Conservation (phyloP, 2,329 filamentous ascomycete species). For the Penicillium sp. region DNA sequence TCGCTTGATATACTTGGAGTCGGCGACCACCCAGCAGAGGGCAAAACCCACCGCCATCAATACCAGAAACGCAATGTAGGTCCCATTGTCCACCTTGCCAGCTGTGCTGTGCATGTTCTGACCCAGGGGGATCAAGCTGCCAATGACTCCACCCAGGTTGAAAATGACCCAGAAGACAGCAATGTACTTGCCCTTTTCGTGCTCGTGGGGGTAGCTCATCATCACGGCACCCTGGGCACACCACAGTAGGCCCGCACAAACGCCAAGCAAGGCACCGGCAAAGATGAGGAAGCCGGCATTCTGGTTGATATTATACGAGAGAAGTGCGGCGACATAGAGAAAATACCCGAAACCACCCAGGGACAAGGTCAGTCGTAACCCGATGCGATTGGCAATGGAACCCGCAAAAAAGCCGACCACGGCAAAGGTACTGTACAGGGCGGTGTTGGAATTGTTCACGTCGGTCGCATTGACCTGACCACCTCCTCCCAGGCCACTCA, state of each 20-base stretch:
- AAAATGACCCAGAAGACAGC: slow-evolving; percentile 95
- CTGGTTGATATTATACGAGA: slow-evolving; percentile 52
- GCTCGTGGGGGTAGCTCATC: slow-evolving; percentile 82
- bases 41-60: slow-evolving; percentile 72
- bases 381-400: slow-evolving; percentile 47
- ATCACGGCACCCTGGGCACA: slow-evolving; percentile 54
- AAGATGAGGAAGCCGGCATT: slow-evolving; percentile 52
- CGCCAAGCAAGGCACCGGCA: slow-evolving; percentile 50
- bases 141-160: slow-evolving; percentile 87
- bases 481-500: slow-evolving; percentile 65
- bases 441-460: slow-evolving; percentile 67
- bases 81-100: slow-evolving; percentile 62
- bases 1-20: slow-evolving; percentile 72
- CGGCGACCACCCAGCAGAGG: slow-evolving; percentile 68
- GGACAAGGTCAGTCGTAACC: slow-evolving; percentile 45
- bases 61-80: slow-evolving; percentile 87
- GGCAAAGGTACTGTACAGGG: slow-evolving; percentile 71
- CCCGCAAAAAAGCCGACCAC: slow-evolving; percentile 65
- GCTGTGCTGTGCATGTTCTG: slow-evolving; percentile 46
- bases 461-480: slow-evolving; percentile 59
- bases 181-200: slow-evolving; percentile 83
- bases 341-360: slow-evolving; percentile 51
- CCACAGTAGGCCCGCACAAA: slow-evolving; percentile 53
- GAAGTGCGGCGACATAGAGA: slow-evolving; percentile 50
- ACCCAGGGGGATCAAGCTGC: slow-evolving; percentile 59